Percentiles rank a stretch among this genome's conserved stretches.
phyloP scores from a whole-genome alignment of 1,139 yeast genomes.

The Yamadazyma sp. region DNA sequence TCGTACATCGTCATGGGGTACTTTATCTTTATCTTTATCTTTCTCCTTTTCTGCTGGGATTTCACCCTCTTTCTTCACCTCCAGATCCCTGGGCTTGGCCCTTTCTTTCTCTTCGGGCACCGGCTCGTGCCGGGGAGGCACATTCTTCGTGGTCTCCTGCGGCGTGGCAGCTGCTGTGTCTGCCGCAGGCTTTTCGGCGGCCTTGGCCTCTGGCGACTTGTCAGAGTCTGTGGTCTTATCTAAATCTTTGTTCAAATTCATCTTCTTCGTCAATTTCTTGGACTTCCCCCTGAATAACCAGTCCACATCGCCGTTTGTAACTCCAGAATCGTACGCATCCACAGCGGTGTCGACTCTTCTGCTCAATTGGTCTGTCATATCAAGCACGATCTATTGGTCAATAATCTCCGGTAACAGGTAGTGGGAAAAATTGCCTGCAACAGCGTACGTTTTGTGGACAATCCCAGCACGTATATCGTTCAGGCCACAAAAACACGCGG shows the following conservation, averaged over 20 bases:
- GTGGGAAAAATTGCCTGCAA: no score
- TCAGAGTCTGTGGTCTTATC: constrained; percentile 9
- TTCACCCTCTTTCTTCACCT: background rate
- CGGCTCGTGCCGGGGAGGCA: constrained; percentile 1
- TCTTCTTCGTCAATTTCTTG: constrained; percentile 49
- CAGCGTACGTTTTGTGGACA: no score
- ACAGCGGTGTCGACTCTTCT: constrained; percentile 5
- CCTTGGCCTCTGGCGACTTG: background rate
- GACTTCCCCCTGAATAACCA: constrained; percentile 72
- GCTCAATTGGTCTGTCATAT: constrained; percentile 4
- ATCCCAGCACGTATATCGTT: no score
- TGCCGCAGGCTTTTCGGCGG: background rate
- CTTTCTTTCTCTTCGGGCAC: constrained; percentile 3
- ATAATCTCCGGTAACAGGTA: background rate
- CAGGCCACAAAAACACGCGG: background rate
- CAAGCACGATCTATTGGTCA: background rate
- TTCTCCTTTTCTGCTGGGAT: background rate
- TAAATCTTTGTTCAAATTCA: constrained; percentile 15
- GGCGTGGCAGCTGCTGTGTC: background rate
- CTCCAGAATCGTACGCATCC: constrained; percentile 45
- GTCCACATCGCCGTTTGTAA: constrained; percentile 71
- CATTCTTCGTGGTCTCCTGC: background rate
- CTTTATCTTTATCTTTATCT: background rate
- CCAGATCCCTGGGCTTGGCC: background rate
- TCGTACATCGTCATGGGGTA: constrained; percentile 3